Evolutionary conservation across 2,329 filamentous ascomycete genomes (phyloP), one percentile per base, ranked within the genome.

Genomic region (Fusarium sp.): DNA sequence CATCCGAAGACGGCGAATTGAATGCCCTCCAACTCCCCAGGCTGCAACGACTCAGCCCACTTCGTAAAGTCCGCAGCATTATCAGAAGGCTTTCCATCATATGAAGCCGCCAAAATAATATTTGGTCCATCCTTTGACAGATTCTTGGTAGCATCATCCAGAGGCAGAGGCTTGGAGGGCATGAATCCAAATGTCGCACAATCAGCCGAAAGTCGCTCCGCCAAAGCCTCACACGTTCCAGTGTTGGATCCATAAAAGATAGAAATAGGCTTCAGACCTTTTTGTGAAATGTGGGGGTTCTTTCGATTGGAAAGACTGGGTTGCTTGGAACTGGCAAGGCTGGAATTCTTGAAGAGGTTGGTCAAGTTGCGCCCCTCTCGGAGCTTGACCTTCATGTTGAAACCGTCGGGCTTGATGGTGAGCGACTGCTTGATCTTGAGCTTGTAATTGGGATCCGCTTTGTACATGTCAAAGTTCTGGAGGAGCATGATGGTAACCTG

Each of bases 171-270:
- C 1, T 67, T 67, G 0, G 53, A 52, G 0, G 64, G 62, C 53
- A 46, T 36, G 4, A 52, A 67, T 1, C 62, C 62, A 7, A 65
- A 66, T 8, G 53, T 57, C 4, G 64, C 39, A 17, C 64, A 67
- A 6, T 67, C 64, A 7, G 62, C 52, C 2, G 62, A 67, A 0
- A 67, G 13, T 1, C 56, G 15, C 22, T 67, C 52, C 1, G 64
- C 64, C 6, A 67, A 14, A 0, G 62, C 62, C 6, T 66, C 64
- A 10, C 64, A 67, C 0, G 62, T 67, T 31, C 64, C 64, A 0
- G 64, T 67, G 17, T 67, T 67, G 0, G 64, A 67, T 0, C 62
- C 64, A 2, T 52, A 67, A 1, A 67, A 67, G 4, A 67, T 67
- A 0, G 53, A 66, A 5, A 67, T 47, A 3, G 64, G 62, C 18